A percentile compares a stretch with the other conserved stretches of the same genome.
Conservation (phyloP, 2,329 filamentous ascomycete genomes). For the Colletotrichum sp. region DNA sequence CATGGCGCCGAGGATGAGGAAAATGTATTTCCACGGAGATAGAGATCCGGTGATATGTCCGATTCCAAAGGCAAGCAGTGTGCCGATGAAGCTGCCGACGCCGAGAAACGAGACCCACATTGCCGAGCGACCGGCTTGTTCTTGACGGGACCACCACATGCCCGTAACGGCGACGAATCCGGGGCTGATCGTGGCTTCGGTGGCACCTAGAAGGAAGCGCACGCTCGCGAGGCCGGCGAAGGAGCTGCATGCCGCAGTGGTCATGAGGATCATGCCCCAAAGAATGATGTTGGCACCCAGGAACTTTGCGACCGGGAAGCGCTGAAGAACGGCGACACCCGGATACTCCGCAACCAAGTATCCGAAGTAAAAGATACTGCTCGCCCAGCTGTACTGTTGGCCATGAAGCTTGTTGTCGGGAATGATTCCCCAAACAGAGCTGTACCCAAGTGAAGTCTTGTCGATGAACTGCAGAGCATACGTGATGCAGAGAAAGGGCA, state of each 20-base stretch:
- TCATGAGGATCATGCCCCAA: constrained; percentile 35
- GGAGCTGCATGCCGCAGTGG: constrained; percentile 34
- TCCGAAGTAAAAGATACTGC: constrained; percentile 37
- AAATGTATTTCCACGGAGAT: constrained; percentile 37
- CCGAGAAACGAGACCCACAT: constrained; percentile 43
- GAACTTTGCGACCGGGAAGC: constrained; percentile 30
- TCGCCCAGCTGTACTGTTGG: constrained; percentile 32
- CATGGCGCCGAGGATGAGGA: constrained; percentile 35
- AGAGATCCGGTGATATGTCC: constrained; percentile 31
- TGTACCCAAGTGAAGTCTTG: constrained; percentile 24
- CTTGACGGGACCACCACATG: constrained; percentile 42
- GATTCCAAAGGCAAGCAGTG: constrained; percentile 37
- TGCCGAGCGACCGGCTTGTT: constrained; percentile 39
- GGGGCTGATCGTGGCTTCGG: constrained; percentile 35
- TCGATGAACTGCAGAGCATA: constrained; percentile 37
- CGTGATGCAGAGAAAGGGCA: constrained; percentile 28
- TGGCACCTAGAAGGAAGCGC: constrained; percentile 40
- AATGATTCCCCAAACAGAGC: constrained; percentile 33
- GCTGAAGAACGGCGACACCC: constrained; percentile 31
- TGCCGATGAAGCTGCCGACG: constrained; percentile 35
- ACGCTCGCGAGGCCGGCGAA: constrained; percentile 35
- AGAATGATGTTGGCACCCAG: constrained; percentile 30
- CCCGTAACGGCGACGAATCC: constrained; percentile 41
- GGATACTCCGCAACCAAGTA: constrained; percentile 35
- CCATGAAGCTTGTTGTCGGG: constrained; percentile 30